Evolutionary conservation across 352 stramenopile species (phyloP), one percentile per base, ranked within the genome.

Genomic region (Globisporangium alternatum): DNA sequence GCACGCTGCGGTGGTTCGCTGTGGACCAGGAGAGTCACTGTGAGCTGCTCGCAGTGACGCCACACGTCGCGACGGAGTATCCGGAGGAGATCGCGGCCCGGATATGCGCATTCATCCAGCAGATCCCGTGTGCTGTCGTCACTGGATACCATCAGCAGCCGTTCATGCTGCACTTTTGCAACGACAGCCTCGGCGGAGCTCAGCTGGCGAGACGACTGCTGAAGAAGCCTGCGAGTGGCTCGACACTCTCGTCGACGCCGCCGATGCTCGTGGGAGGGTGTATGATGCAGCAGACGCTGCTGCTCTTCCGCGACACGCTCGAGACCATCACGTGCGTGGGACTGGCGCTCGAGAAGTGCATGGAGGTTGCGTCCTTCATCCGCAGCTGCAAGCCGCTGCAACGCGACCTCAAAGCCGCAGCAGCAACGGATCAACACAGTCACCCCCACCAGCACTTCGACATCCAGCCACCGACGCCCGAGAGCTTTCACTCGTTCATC

Each of bases 211-310:
- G 53, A 10, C 41, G 48, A 1, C 25, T 68, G 44, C 52, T 70
- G 9, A 47, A 62, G 33, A 39, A 57, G n/a, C 19, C 12, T 13
- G 1, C 21, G 12, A 54, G 48, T 31, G 28, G 13, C 2, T 33
- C 48, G 6, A 35, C n/a, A 17, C 6, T 28, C 9, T 17, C 2
- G 13, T 13, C n/a, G 25, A 17, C 19, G 6, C n/a, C 10, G 30
- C 13, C 22, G 19, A 41, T 43, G 43, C 62, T 66, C 28, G 19
- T 67, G 0, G 56, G 62, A 25, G 64, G 69, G 3, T 82, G 75
- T 25, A 70, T 82, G 62, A 71, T 77, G 58, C 72, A 82, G 30
- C 68, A 71, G 25, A 66, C 65, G 49, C 51, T 74, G 41, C 56
- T 71, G 33, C 43, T 74, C 22, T 60, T 74, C 28, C 65, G 45